Evolutionary conservation across 2,329 filamentous ascomycete genomes (phyloP).

Genomic region (Colletotrichum tropicale): DNA sequence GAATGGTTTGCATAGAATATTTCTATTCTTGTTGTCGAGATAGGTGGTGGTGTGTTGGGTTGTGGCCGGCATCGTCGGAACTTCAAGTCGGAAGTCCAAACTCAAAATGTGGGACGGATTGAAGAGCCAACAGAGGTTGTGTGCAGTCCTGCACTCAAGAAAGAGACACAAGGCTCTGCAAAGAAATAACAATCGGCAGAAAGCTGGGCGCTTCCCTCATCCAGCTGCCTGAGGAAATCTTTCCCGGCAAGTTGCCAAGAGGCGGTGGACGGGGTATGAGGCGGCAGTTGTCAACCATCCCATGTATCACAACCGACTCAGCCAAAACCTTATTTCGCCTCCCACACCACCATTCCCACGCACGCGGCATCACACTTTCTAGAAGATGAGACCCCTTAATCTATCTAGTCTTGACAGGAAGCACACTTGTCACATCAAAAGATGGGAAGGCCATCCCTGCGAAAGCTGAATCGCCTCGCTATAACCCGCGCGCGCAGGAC

Average conservation of each 20-base stretch:
- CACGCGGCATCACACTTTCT: background rate
- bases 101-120: background rate
- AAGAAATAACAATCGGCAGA: no score
- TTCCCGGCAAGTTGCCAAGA: background rate
- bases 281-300: background rate
- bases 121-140: background rate
- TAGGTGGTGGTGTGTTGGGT: background rate
- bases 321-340: background rate
- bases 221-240: background rate
- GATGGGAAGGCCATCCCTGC: background rate
- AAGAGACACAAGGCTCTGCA: no score
- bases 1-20: background rate
- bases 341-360: background rate
- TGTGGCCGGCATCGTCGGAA: background rate
- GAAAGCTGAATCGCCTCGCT: background rate
- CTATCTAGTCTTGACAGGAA: background rate
- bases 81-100: background rate
- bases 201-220: background rate
- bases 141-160: background rate
- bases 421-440: background rate
- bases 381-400: background rate
- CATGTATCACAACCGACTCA: background rate
- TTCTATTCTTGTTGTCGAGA: background rate
- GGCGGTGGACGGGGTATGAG: background rate
- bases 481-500: background rate